A percentile compares a stretch with the other conserved stretches of the same genome.
These are phyloP conservation scores for Rhizoclosmatium sp. DNA, from an alignment of 192 early-diverging fungal species.

Conservation along the genomic window DNA sequence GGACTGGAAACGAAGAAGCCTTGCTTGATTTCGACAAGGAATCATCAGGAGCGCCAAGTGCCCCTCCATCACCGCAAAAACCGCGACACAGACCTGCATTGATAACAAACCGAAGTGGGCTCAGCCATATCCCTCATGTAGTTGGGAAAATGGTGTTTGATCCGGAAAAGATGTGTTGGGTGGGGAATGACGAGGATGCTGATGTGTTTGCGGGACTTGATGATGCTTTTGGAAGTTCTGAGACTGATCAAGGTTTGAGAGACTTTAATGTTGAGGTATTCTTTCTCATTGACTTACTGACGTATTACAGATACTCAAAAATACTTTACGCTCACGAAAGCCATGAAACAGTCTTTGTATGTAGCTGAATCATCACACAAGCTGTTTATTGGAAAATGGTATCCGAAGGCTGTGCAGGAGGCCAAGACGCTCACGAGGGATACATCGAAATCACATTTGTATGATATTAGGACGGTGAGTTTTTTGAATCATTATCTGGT, in stretches of 20 bases:
- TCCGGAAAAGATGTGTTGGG: slow-evolving; percentile 58
- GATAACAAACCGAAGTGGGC: slow-evolving; percentile 44
- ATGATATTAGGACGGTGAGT: slow-evolving; percentile 51
- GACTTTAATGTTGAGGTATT: neutral
- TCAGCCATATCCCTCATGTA: slow-evolving; percentile 35
- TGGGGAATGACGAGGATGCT: slow-evolving; percentile 58
- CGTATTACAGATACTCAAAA: slow-evolving; percentile 13
- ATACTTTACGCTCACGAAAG: slow-evolving; percentile 44
- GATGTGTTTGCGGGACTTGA: slow-evolving; percentile 56
- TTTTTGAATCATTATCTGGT: neutral
- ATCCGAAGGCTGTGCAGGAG: slow-evolving; percentile 52
- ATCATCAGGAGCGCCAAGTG: neutral
- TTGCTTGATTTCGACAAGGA: slow-evolving; percentile 54
- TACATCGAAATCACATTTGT: slow-evolving; percentile 56
- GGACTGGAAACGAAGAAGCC: slow-evolving; percentile 60
- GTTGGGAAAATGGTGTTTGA: slow-evolving; percentile 60
- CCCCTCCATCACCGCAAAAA: neutral
- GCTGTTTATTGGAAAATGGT: slow-evolving; percentile 64
- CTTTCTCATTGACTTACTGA: neutral
- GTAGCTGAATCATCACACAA: slow-evolving; percentile 59
- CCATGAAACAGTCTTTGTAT: slow-evolving; percentile 43
- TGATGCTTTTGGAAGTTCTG: slow-evolving; percentile 25
- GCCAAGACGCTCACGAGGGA: slow-evolving; percentile 46
- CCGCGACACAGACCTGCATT: slow-evolving; percentile 38
- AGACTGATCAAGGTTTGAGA: slow-evolving; percentile 15